Evolutionary conservation across 257 asterid genomes (phyloP).

Genomic region (Coffea canephora): DNA sequence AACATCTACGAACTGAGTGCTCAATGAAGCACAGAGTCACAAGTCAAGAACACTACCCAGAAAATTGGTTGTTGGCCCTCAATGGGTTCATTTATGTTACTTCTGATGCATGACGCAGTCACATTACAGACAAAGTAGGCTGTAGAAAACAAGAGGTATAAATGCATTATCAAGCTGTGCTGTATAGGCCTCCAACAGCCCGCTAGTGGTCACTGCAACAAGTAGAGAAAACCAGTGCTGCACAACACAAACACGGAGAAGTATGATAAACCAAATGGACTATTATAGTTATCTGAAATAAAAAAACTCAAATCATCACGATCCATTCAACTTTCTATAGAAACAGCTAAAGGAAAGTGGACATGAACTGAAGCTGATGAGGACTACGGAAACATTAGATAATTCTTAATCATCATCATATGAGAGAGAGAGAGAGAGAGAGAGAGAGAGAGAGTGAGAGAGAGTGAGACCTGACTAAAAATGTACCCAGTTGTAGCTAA

Average conservation of each 20-base stretch:
- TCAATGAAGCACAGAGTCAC: not conserved
- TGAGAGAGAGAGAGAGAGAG: slow-evolving; percentile 33
- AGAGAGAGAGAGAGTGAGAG: slow-evolving; percentile 35
- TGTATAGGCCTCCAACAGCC: slow-evolving; percentile 91
- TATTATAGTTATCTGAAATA: not conserved
- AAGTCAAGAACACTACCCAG: not conserved
- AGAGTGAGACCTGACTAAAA: slow-evolving; percentile 63
- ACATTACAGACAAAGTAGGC: slow-evolving; percentile 77
- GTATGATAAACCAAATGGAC: not conserved
- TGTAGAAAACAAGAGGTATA: slow-evolving; percentile 93
- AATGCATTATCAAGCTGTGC: slow-evolving; percentile 98
- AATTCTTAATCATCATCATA: not conserved
- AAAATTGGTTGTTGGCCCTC: slow-evolving; percentile 2
- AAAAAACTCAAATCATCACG: not conserved
- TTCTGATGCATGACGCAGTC: slow-evolving; percentile 3
- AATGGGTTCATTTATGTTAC: not conserved
- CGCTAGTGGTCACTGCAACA: slow-evolving; percentile 73
- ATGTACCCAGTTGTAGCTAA: slow-evolving; percentile 77
- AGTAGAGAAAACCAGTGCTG: slow-evolving; percentile 88
- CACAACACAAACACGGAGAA: slow-evolving; percentile 22
- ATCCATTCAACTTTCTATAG: not conserved
- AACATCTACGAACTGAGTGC: slow-evolving; percentile 29
- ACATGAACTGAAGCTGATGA: not conserved
- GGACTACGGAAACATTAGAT: not conserved
- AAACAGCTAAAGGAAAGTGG: not conserved